Base-by-base conservation (phyloP, 129 eudicot genomes). In the Silybum marianum region DNA sequence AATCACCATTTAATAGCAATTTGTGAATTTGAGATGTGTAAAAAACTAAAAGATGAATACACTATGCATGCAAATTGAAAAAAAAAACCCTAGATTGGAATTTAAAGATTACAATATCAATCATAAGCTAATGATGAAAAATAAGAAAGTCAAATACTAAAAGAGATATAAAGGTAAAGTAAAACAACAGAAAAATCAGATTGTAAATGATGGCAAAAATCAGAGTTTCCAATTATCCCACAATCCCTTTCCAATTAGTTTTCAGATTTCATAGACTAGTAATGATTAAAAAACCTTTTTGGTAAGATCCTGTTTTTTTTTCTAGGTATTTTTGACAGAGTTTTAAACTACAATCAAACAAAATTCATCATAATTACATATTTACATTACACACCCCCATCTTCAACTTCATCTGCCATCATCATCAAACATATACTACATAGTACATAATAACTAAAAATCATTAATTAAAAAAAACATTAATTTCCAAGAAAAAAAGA, bases 211-310 rank as follows among this genome's bases (percentile, higher is more conserved):
- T 81, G 80, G 74, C 84, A 81, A 81, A 81, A 74, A 80, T 34
- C 72, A 80, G 78, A 54, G 62, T 23, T 23, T 32, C 70, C 80
- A 81, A 48, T 1, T 9, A 71, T 39, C 66, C 30, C 68, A 70
- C 82, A 77, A 82, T 76, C 48, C 62, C 18, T 82, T 69, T 82
- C 67, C 82, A 71, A 83, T 77, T 77, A 83, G 82, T 71, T 71
- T 77, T 77, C 73, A 77, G 74, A 77, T 71, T 83, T 77, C 77
- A 54, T 83, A 83, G 82, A 71, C 74, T 71, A 77, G 86, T 63
- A 83, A 83, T 83, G 74, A 83, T 83, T 83, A 83, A n/a, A 77
- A 82, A 83, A 77, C 82, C 82, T 83, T 83, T 83, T 70, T 72
- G 74, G 76, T 77, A 36, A 21, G 82, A 82, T 82, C 66, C 81